Evolutionary conservation across 306 rosid species (phyloP), one percentile per base, ranked within the genome.

Genomic region (Acacia melanoxylon): DNA sequence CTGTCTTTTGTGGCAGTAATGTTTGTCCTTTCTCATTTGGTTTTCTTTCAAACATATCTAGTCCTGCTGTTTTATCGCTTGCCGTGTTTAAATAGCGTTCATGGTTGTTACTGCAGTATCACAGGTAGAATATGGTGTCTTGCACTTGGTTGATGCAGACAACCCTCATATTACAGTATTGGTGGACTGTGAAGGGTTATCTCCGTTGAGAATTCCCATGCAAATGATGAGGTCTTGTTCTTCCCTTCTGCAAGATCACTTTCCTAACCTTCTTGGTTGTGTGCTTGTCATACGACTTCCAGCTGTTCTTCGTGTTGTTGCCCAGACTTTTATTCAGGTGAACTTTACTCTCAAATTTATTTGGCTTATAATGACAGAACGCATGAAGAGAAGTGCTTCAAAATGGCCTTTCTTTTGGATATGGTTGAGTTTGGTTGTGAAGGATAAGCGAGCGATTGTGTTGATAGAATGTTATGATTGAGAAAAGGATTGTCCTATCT

Each of bases 171-270:
- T 95, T 77, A 90, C 97, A 61, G 99, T 95, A 37, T 83, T 95
- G 84, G 96, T 95, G 85, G 99, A 95, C 84, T 95, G 99, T 82
- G 96, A 92, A 80, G 98, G 99, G 78, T 85, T 95, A 81, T 85
- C 99, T 84, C 94, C 99, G 7, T 82, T 95, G 86, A 92, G 75
- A 90, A 68, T 93, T 82, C 99, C 99, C 69, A 92, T 93, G 97
- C 90, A 95, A 81, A 78, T 90, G 84, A 3, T 95, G 92, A 90
- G 93, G 88, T 86, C 91, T 41, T 95, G 98, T 87, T 92, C 97
- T 70, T 78, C 96, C 82, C 85, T 93, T 82, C 88, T 95, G 88
- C 98, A 93, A 93, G 96, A 93, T 87, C 93, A 95, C 89, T 93
- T 93, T 79, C 99, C 99, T 29, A 89, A 92, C 78, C 93, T 94